phyloP scores from a whole-genome alignment of 2,329 filamentous ascomycete species.

The Xylaria polymorpha region DNA sequence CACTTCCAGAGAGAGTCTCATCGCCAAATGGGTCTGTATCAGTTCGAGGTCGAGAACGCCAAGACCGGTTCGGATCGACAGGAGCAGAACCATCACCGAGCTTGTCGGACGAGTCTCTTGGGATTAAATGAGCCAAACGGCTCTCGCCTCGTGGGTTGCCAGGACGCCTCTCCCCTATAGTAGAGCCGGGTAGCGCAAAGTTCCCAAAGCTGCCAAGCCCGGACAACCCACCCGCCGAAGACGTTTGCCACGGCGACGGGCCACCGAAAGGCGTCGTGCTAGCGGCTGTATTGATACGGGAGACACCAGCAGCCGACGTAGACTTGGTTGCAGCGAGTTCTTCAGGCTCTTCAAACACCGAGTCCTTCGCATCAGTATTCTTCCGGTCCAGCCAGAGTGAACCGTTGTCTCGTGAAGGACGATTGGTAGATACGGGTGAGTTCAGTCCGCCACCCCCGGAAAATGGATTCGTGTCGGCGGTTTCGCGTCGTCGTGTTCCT shows the following conservation, averaged over 20 bases:
- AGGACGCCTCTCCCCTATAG: slow-evolving; percentile 78
- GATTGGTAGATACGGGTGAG: slow-evolving; percentile 70
- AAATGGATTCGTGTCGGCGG: slow-evolving; percentile 74
- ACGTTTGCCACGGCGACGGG: slow-evolving; percentile 59
- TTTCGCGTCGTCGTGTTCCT: slow-evolving; percentile 83
- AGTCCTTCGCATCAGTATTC: slow-evolving; percentile 64
- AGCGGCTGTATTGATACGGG: slow-evolving; percentile 64
- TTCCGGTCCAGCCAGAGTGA: slow-evolving; percentile 69
- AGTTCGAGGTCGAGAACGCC: slow-evolving; percentile 71
- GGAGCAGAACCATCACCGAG: slow-evolving; percentile 60
- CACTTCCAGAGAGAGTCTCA: slow-evolving; percentile 76
- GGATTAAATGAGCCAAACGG: slow-evolving; percentile 85
- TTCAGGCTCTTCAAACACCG: slow-evolving; percentile 63
- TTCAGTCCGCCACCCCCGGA: slow-evolving; percentile 60
- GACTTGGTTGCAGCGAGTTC: slow-evolving; percentile 52
- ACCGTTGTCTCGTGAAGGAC: slow-evolving; percentile 72
- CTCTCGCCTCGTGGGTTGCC: slow-evolving; percentile 79
- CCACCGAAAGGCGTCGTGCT: slow-evolving; percentile 58
- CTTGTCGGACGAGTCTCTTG: slow-evolving; percentile 78
- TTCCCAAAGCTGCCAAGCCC: slow-evolving; percentile 90
- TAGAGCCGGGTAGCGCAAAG: slow-evolving; percentile 75
- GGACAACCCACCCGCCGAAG: slow-evolving; percentile 64
- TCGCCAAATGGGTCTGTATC: slow-evolving; percentile 80
- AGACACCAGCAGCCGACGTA: slow-evolving; percentile 59
- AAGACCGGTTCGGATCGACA: slow-evolving; percentile 58